Percentiles rank a stretch among this genome's conserved stretches.
These are phyloP conservation scores for Arthrinium puccinioides DNA, from an alignment of 2,329 filamentous ascomycete species.

Conservation along the genomic window DNA sequence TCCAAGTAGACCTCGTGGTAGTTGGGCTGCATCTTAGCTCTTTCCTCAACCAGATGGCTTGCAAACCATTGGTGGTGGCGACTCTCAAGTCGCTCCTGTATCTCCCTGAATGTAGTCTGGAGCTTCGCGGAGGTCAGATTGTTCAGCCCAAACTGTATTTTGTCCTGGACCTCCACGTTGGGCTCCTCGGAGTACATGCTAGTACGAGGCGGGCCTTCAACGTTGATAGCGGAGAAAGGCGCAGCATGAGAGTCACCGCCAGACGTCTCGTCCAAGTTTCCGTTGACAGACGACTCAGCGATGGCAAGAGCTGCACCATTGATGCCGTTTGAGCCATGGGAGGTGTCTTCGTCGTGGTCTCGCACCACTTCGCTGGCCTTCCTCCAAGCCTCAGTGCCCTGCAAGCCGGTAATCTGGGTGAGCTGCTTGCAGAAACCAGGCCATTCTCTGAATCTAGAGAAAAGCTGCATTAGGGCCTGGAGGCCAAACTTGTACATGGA, in stretches of 20 bases:
- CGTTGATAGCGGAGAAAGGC: constrained; percentile 71
- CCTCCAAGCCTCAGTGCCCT: constrained; percentile 75
- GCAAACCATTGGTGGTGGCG: constrained; percentile 96
- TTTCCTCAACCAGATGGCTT: constrained; percentile 86
- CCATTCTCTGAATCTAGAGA: constrained; percentile 81
- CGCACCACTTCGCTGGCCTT: constrained; percentile 76
- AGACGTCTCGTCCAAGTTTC: constrained; percentile 57
- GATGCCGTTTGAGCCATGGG: constrained; percentile 47
- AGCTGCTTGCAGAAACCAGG: constrained; percentile 88
- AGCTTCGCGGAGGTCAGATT: constrained; percentile 91
- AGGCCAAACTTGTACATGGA: constrained; percentile 98
- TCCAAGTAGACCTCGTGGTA: constrained; percentile 92
- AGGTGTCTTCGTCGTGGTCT: constrained; percentile 55
- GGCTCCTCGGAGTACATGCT: constrained; percentile 72
- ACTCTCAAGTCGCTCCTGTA: constrained; percentile 70
- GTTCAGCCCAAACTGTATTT: constrained; percentile 92
- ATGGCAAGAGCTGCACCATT: constrained; percentile 24
- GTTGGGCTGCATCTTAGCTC: constrained; percentile 95
- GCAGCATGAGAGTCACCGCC: constrained; percentile 53
- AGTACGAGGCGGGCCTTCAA: constrained; percentile 59
- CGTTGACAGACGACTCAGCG: constrained; percentile 55
- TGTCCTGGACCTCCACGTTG: constrained; percentile 77
- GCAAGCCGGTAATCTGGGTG: constrained; percentile 71
- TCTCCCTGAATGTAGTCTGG: constrained; percentile 73
- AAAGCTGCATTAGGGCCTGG: constrained; percentile 86